These are phyloP conservation scores for Plectosphaerella sp. DNA, from an alignment of 2,329 filamentous ascomycete species.

Conservation along the genomic window DNA sequence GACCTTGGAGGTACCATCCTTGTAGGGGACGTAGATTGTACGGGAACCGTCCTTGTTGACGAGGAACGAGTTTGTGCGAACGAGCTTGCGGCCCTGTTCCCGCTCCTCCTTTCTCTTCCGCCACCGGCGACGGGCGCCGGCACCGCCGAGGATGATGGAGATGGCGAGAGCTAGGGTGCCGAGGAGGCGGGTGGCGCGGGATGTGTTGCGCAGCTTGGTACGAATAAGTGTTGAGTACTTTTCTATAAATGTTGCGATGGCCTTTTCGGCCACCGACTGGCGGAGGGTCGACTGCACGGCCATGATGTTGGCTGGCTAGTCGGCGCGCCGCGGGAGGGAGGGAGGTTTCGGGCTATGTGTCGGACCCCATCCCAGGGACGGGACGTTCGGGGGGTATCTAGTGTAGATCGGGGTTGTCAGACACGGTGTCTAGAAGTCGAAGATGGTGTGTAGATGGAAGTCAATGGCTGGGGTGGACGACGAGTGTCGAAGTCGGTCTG, in stretches of 20 bases:
- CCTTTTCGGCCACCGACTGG: conserved; percentile 59
- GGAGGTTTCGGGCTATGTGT: conserved; percentile 5
- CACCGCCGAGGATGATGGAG: conserved; percentile 73
- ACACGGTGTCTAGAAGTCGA: neutral
- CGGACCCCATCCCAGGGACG: conserved; percentile 9
- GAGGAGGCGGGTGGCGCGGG: conserved; percentile 67
- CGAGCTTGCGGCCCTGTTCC: conserved; percentile 74
- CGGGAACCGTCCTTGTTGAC: conserved; percentile 91
- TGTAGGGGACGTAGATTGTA: conserved; percentile 93
- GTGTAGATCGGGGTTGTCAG: neutral
- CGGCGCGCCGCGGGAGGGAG: conserved; percentile 6
- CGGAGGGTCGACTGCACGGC: conserved; percentile 83
- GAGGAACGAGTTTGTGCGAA: conserved; percentile 88
- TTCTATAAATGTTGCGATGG: conserved; percentile 59
- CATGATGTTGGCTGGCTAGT: conserved; percentile 49
- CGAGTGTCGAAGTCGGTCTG: neutral
- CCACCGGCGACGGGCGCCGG: conserved; percentile 77
- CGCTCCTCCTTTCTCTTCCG: conserved; percentile 68
- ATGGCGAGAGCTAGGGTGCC: conserved; percentile 71
- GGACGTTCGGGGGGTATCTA: neutral
- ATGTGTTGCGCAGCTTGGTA: conserved; percentile 56
- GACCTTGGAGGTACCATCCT: conserved; percentile 82
- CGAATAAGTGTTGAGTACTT: conserved; percentile 53
- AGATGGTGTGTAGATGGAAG: neutral
- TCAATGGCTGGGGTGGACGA: neutral